Percentiles rank a stretch among this genome's conserved stretches.
phyloP scores from a whole-genome alignment of 352 stramenopile genomes.

The Pythium vanterpoolii region DNA sequence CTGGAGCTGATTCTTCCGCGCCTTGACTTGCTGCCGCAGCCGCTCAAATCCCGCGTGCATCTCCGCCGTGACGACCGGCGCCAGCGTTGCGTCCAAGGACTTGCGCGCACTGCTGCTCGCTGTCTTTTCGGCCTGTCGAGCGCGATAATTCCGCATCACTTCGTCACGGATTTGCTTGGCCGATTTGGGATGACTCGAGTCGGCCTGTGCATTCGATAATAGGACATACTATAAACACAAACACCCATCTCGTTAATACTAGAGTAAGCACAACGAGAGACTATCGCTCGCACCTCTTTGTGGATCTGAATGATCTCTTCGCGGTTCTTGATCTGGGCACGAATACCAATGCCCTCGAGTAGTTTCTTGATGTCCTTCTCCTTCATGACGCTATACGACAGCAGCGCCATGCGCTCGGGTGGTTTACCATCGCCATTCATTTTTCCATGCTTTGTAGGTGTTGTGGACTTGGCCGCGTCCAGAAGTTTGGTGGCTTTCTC shows the following conservation, averaged over 20 bases:
- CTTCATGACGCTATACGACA: slow-evolving; percentile 86
- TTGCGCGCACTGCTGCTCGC: slow-evolving; percentile 14
- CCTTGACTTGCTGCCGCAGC: slow-evolving; percentile 64
- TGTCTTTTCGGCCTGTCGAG: slow-evolving; percentile 57
- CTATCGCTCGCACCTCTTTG: slow-evolving; percentile 60
- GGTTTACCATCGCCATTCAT: slow-evolving; percentile 26
- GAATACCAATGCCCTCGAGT: slow-evolving; percentile 65
- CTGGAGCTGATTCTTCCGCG: slow-evolving; percentile 38
- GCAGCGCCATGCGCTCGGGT: slow-evolving; percentile 59
- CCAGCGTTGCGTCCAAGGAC: slow-evolving; percentile 11
- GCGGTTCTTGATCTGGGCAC: slow-evolving; percentile 53
- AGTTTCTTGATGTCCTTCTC: slow-evolving; percentile 81
- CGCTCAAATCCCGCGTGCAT: slow-evolving; percentile 79
- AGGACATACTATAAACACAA: slow-evolving; percentile 55
- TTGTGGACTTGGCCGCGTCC: background rate
- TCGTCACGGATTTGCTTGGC: slow-evolving; percentile 56
- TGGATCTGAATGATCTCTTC: slow-evolving; percentile 88
- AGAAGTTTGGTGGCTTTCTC: slow-evolving; percentile 6
- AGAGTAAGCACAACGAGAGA: background rate
- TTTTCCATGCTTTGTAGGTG: slow-evolving; percentile 20
- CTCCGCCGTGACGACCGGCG: slow-evolving; percentile 34
- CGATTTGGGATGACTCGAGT: slow-evolving; percentile 76
- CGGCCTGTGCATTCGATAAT: slow-evolving; percentile 73
- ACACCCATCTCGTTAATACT: background rate
- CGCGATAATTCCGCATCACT: slow-evolving; percentile 65